Percentiles rank a stretch among this genome's conserved stretches.
phyloP scores from a whole-genome alignment of 305 asterid species.

The Fraxinus baroniana region DNA sequence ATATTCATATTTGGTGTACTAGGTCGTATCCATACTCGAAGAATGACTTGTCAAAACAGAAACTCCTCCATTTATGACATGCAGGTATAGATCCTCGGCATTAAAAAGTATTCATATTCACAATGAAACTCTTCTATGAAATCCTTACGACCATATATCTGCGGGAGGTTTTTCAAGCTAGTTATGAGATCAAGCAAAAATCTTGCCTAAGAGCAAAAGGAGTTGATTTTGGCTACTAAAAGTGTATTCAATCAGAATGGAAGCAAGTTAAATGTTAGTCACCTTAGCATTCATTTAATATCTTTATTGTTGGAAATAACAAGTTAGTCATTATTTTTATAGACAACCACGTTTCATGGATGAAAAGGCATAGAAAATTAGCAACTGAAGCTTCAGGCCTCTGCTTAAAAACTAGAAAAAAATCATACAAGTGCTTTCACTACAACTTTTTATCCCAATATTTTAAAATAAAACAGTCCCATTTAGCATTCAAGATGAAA shows the following conservation, averaged over 20 bases:
- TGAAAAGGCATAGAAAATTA: neutral
- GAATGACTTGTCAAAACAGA: neutral
- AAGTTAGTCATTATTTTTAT: neutral
- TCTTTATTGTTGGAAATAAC: neutral
- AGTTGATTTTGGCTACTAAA: neutral
- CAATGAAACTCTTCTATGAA: neutral
- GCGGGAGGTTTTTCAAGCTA: neutral
- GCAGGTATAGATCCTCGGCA: neutral
- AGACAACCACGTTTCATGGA: neutral
- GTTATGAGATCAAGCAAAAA: neutral
- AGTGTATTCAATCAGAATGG: neutral
- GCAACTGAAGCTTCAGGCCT: neutral
- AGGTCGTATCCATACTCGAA: neutral
- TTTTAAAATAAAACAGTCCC: neutral
- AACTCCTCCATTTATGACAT: neutral
- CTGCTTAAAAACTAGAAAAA: neutral
- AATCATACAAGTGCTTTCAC: neutral
- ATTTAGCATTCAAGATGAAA: neutral
- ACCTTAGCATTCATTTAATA: neutral
- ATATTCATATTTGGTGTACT: neutral
- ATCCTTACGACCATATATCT: neutral
- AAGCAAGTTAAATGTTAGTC: neutral
- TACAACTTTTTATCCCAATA: neutral
- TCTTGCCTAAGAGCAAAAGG: neutral
- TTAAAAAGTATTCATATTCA: neutral